Conservation (phyloP, 768 basidiomycete genomes). For the Russula brevipes region DNA sequence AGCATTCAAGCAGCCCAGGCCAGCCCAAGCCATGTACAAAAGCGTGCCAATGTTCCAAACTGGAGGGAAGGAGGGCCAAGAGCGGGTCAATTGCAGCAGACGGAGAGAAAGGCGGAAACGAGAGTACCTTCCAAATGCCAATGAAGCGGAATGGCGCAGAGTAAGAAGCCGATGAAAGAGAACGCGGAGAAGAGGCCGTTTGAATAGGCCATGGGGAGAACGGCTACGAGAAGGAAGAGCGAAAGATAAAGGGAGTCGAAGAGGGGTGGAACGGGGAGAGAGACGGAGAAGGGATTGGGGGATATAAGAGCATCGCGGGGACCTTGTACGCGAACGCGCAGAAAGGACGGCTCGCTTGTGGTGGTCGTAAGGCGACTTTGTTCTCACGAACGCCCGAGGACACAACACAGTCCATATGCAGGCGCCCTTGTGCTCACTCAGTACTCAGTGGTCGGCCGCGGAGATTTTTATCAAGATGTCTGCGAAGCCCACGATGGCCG, state of each 20-base stretch:
- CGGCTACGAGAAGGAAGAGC: neutral
- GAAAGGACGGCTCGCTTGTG: constrained; percentile 6
- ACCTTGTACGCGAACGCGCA: neutral
- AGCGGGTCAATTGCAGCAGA: neutral
- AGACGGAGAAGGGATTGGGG: neutral
- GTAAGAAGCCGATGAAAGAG: constrained; percentile 44
- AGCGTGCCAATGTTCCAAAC: constrained; percentile 71
- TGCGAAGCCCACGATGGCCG: too few relatives aligned
- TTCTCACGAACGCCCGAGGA: too few relatives aligned
- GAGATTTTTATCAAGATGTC: too few relatives aligned
- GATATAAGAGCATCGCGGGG: constrained; percentile 10
- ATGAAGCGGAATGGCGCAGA: constrained; percentile 48
- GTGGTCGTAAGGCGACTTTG: neutral
- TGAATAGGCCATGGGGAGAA: constrained; percentile 6
- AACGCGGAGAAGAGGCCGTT: constrained; percentile 32
- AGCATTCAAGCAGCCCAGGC: constrained; percentile 49
- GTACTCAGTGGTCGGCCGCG: too few relatives aligned
- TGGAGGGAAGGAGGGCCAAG: constrained; percentile 14
- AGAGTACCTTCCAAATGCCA: constrained; percentile 49
- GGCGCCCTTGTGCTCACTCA: too few relatives aligned
- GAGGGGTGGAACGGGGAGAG: neutral
- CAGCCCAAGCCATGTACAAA: constrained; percentile 64
- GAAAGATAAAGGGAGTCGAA: neutral
- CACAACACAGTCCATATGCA: too few relatives aligned
- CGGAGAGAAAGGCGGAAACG: neutral